These are phyloP conservation scores for Daldinia grandis DNA, from an alignment of 495 filamentous ascomycete genomes.

Conservation along the genomic window DNA sequence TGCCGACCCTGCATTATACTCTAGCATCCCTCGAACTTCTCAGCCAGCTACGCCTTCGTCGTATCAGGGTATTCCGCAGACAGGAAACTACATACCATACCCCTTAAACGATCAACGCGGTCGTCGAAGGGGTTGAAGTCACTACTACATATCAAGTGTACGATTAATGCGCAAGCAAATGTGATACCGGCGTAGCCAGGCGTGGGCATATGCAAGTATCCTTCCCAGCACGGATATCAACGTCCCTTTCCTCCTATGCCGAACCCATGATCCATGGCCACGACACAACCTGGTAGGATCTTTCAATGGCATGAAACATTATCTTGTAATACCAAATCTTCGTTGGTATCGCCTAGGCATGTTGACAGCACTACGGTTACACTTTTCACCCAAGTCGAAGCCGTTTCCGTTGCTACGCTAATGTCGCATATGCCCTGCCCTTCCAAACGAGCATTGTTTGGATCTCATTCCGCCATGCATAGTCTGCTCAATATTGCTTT, in stretches of 20 bases:
- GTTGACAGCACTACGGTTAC: slow-evolving; percentile 2
- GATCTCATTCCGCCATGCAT: background rate
- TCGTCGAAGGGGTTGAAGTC: slow-evolving; percentile 12
- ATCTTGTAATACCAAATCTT: slow-evolving; percentile 29
- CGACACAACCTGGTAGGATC: slow-evolving; percentile 1
- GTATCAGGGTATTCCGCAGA: background rate
- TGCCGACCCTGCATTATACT: slow-evolving; percentile 13
- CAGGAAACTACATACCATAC: slow-evolving; percentile 35
- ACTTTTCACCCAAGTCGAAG: slow-evolving; percentile 6
- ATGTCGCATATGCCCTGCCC: slow-evolving; percentile 7
- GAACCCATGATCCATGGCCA: slow-evolving; percentile 9
- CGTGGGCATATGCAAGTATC: slow-evolving; percentile 4
- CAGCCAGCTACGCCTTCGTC: background rate
- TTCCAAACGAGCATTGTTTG: background rate
- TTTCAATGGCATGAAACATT: slow-evolving; percentile 28
- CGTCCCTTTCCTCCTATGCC: slow-evolving; percentile 10
- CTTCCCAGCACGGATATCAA: slow-evolving; percentile 9
- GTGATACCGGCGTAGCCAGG: background rate
- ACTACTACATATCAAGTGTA: background rate
- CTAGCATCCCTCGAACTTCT: slow-evolving; percentile 15
- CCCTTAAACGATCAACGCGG: slow-evolving; percentile 23
- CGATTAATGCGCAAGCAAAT: background rate
- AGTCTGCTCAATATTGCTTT: background rate
- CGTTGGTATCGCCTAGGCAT: slow-evolving; percentile 10
- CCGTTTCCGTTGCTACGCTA: slow-evolving; percentile 13